Base-by-base conservation (phyloP, 108 stramenopile species). In the Parietichytrium sp. region DNA sequence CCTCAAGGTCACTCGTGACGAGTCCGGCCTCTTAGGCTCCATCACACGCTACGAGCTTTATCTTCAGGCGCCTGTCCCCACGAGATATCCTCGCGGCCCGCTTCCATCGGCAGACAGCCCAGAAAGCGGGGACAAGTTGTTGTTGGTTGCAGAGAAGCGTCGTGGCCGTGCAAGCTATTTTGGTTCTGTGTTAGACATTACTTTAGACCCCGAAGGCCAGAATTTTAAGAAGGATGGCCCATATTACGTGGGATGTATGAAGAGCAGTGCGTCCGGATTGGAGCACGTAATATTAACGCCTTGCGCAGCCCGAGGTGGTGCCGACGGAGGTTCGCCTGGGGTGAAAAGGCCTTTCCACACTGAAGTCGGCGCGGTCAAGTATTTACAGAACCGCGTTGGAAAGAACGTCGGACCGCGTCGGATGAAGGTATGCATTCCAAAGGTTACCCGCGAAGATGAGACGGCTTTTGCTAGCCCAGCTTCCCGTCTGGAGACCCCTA, bases 371-470 rank as follows among this genome's bases (percentile, higher is more conserved):
- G 36, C 61, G 33, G 61, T 72, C 38, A 33, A 42, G 38, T 72
- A 72, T 3, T 45, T 42, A n/a, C 61, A 72, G 42, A 72, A 72
- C 61, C 6, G 61, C 0, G 33, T 72, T 10, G 61, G 61, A 7
- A 33, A 42, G 10, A 72, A 42, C 20, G 61, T 72, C 0, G 61
- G 61, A n/a, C 61, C 61, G 33, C 61, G 61, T 23, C 61, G 61
- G n/a, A 72, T 72, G 61, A 33, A 72, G 1, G 61, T 72, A 33
- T 72, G 61, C 42, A 42, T 72, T 16, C 61, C 61, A 6, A 36
- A 23, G 42, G 61, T 72, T 47, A n/a, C n/a, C n/a, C n/a, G n/a
- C n/a, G n/a, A n/a, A n/a, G n/a, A n/a, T n/a, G n/a, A n/a, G n/a
- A n/a, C n/a, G n/a, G n/a, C n/a, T n/a, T n/a, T n/a, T n/a, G n/a